These are phyloP conservation scores for Aspergillus ibericus DNA, from an alignment of 2,329 filamentous ascomycete species.

Conservation along the genomic window DNA sequence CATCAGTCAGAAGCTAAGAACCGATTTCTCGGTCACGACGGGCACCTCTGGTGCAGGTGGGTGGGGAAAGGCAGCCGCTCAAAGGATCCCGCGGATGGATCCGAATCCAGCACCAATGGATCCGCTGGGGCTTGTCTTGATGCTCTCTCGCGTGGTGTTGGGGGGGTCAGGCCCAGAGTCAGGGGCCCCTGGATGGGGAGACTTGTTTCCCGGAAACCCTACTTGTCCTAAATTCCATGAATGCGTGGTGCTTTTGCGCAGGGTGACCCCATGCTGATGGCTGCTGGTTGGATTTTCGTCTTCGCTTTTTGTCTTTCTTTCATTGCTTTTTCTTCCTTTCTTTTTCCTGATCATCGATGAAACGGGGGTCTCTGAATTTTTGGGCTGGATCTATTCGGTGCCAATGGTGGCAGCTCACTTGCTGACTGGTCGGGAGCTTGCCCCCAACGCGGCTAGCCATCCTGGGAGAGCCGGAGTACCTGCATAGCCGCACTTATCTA, in stretches of 20 bases:
- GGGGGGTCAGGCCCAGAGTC: conserved; percentile 9
- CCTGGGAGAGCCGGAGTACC: conserved; percentile 1
- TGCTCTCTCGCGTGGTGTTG: conserved; percentile 23
- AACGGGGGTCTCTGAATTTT: conserved; percentile 7
- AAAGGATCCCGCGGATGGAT: conserved; percentile 33
- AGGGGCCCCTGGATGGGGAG: conserved; percentile 15
- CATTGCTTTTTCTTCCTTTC: background rate
- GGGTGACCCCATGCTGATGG: background rate
- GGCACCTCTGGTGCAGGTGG: conserved; percentile 29
- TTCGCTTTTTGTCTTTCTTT: background rate
- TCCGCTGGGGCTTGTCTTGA: conserved; percentile 21
- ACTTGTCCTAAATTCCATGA: background rate
- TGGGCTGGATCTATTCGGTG: conserved; percentile 8
- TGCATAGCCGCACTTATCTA: conserved; percentile 5
- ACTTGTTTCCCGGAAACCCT: conserved; percentile 11
- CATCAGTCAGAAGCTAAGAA: conserved; percentile 28
- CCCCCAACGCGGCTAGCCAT: conserved; percentile 6
- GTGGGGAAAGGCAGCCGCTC: conserved; percentile 27
- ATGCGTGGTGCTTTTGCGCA: background rate
- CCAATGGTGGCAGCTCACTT: background rate
- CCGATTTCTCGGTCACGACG: conserved; percentile 30
- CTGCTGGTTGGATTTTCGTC: background rate
- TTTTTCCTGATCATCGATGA: background rate
- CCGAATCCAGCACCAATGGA: conserved; percentile 26
- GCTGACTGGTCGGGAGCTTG: background rate